Percentiles rank a stretch among this genome's conserved stretches.
Conservation (phyloP, 768 basidiomycete species). For the Boletus huronensis region DNA sequence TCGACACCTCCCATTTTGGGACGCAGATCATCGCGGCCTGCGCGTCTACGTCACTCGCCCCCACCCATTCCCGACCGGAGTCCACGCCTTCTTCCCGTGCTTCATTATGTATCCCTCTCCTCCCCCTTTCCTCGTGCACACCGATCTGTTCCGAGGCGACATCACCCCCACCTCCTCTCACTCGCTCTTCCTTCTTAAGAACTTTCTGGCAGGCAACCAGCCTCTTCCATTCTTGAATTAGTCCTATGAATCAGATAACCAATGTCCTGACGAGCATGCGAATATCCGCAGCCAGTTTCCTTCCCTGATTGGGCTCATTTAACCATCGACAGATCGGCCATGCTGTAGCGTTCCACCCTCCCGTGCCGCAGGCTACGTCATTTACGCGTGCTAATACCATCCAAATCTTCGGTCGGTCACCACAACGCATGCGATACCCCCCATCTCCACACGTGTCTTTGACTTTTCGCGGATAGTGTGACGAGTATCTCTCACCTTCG, state of each 20-base stretch:
- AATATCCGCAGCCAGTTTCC: constrained; percentile 2
- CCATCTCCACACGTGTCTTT: constrained; percentile 3
- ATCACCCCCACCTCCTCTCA: background rate
- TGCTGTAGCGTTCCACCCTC: background rate
- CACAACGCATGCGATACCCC: background rate
- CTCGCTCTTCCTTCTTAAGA: background rate
- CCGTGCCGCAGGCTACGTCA: background rate
- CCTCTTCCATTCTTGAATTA: constrained; percentile 1
- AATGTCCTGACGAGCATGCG: background rate
- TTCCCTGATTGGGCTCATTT: background rate
- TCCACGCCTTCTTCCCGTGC: constrained; percentile 16
- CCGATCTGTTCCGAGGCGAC: constrained; percentile 2
- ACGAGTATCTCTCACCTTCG: background rate
- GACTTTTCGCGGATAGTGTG: background rate
- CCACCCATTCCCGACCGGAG: constrained; percentile 12
- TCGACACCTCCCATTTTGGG: constrained; percentile 20
- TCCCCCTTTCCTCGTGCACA: constrained; percentile 4
- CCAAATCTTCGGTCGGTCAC: background rate
- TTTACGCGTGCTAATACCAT: background rate
- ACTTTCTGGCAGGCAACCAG: background rate
- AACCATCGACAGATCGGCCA: background rate
- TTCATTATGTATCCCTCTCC: constrained; percentile 18
- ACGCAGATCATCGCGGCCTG: constrained; percentile 22
- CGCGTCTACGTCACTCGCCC: constrained; percentile 11
- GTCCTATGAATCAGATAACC: constrained; percentile 8